These are phyloP conservation scores for Sporothrix phasma DNA, from an alignment of 2,329 filamentous ascomycete species.

Conservation along the genomic window DNA sequence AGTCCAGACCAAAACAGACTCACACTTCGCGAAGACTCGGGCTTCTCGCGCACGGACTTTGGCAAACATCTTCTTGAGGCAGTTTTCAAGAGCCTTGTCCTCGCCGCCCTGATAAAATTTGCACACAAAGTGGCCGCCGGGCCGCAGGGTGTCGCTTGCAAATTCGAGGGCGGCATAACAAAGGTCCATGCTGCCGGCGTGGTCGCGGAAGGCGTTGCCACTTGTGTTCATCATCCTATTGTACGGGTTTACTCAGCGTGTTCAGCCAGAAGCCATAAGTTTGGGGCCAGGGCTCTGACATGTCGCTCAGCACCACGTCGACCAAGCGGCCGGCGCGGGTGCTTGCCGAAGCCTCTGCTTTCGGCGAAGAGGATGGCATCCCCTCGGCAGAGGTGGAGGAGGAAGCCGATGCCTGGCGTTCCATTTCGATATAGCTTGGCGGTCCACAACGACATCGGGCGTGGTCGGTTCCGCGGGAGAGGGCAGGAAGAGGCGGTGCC, in stretches of 20 bases:
- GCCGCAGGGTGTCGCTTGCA: constrained; percentile 69
- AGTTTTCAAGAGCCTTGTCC: constrained; percentile 67
- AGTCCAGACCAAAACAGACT: too few relatives aligned
- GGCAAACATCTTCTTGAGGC: constrained; percentile 65
- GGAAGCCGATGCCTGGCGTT: constrained; percentile 37
- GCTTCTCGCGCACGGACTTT: constrained; percentile 82
- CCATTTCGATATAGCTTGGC: constrained; percentile 56
- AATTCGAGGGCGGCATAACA: constrained; percentile 80
- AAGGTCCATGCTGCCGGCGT: constrained; percentile 91
- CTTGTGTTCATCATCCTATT: constrained; percentile 99
- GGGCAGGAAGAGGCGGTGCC: not conserved
- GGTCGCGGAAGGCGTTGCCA: constrained; percentile 76
- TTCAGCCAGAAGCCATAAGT: constrained; percentile 68
- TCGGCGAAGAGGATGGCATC: not conserved
- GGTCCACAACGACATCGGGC: constrained; percentile 27
- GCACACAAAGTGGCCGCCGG: constrained; percentile 85
- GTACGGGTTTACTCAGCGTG: constrained; percentile 92
- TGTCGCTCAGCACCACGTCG: constrained; percentile 94
- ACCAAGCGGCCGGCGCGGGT: constrained; percentile 51
- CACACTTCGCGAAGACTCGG: constrained; percentile 80
- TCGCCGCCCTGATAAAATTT: constrained; percentile 94
- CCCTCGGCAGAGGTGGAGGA: not conserved
- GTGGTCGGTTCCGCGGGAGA: constrained; percentile 11
- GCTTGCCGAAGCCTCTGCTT: constrained; percentile 14
- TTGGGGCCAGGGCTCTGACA: constrained; percentile 94